phyloP scores from a whole-genome alignment of 305 asterid species.

The Fraxinus velutina region DNA sequence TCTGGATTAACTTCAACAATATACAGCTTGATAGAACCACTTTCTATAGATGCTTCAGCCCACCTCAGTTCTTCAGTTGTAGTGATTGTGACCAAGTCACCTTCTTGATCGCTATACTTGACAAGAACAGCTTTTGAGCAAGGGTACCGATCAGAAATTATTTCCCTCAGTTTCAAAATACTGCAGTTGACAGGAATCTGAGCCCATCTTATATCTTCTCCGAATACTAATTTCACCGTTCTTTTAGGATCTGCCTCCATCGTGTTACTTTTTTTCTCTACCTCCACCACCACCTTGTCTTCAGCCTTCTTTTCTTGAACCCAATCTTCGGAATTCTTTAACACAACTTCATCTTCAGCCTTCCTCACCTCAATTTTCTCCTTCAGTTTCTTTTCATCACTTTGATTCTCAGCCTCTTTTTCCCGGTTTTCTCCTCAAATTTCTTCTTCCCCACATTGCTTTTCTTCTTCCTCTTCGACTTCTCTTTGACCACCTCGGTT shows the following conservation, averaged over 20 bases:
- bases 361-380: constrained; percentile 17
- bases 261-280: constrained; percentile 42
- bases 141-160: constrained; percentile 58
- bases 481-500: constrained; percentile 40
- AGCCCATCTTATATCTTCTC: constrained; percentile 95
- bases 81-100: constrained; percentile 83
- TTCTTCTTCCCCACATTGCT: constrained; percentile 31
- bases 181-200: constrained; percentile 62
- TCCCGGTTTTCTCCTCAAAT: constrained; percentile 26
- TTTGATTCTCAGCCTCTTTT: constrained; percentile 2
- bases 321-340: constrained; percentile 27
- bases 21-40: constrained; percentile 61
- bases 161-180: constrained; percentile 57
- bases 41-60: constrained; percentile 69
- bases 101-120: constrained; percentile 85
- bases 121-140: constrained; percentile 51
- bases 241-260: constrained; percentile 45
- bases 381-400: constrained; percentile 18
- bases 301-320: constrained; percentile 44
- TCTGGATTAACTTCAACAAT: constrained; percentile 64
- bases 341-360: constrained; percentile 9
- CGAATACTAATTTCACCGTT: constrained; percentile 64
- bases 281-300: constrained; percentile 84
- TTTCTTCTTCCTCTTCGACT: constrained; percentile 42
- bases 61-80: constrained; percentile 71